Percentiles rank a stretch among this genome's conserved stretches.
These are phyloP conservation scores for Hyphopichia wangnamkhiaoensis DNA, from an alignment of 1,139 yeast genomes.

Conservation along the genomic window DNA sequence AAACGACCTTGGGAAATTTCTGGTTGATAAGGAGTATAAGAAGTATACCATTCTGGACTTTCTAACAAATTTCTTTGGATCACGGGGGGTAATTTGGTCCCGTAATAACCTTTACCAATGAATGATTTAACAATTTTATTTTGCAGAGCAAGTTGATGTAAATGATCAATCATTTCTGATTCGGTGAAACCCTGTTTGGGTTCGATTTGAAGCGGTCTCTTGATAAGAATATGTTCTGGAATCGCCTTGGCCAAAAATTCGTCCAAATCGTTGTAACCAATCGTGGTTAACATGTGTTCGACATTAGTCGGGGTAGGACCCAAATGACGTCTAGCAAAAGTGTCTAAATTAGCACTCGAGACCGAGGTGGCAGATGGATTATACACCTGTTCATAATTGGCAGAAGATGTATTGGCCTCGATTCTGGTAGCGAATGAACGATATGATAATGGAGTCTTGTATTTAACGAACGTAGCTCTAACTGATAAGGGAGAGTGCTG, in stretches of 20 bases:
- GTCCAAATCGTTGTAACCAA: constrained; percentile 69
- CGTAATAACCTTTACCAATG: constrained; percentile 94
- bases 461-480: too few species aligned
- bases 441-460: too few species aligned
- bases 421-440: constrained; percentile 13
- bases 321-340: constrained; percentile 86
- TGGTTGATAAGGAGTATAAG: constrained; percentile 97
- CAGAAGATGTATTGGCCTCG: constrained; percentile 50
- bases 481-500: background rate
- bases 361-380: constrained; percentile 32
- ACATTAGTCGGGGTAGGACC: constrained; percentile 78
- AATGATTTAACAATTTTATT: constrained; percentile 71
- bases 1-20: constrained; percentile 96
- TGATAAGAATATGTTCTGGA: constrained; percentile 72
- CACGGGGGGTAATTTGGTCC: constrained; percentile 87
- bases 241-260: constrained; percentile 72
- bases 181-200: constrained; percentile 80
- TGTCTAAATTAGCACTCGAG: constrained; percentile 56
- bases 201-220: constrained; percentile 61
- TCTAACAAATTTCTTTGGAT: constrained; percentile 90
- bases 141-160: constrained; percentile 68
- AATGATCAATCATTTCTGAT: constrained; percentile 71
- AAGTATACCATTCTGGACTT: constrained; percentile 97
- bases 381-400: constrained; percentile 41
- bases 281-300: constrained; percentile 58